Evolutionary conservation across 805 yeast species (phyloP).

Genomic region (Schwanniomyces pseudopolymorphus): DNA sequence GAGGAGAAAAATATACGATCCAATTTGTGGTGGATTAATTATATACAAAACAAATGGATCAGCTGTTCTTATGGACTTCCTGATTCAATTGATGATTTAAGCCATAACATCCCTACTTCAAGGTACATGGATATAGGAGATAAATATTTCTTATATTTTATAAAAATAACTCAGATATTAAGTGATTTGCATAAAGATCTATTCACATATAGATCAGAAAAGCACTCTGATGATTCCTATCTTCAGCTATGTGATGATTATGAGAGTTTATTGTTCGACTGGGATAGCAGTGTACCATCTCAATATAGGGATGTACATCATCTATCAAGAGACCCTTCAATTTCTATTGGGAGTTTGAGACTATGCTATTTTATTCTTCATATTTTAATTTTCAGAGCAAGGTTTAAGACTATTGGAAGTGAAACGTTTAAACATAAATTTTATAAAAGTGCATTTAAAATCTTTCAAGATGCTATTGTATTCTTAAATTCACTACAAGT

Average conservation of each 20-base stretch:
- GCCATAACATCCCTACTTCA: background rate
- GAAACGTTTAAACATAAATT: background rate
- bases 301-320: background rate
- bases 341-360: background rate
- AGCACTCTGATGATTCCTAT: background rate
- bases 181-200: background rate
- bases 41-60: background rate
- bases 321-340: background rate
- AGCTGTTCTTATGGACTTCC: background rate
- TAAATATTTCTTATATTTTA: background rate
- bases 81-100: background rate
- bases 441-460: background rate
- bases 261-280: background rate
- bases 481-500: background rate
- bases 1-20: background rate
- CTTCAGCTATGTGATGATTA: background rate
- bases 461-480: background rate
- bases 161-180: background rate
- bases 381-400: background rate
- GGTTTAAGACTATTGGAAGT: background rate
- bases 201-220: background rate
- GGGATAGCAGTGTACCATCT: background rate
- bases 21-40: background rate
- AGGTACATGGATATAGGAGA: background rate
- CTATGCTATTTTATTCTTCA: background rate